Conservation (phyloP, 192 early-diverging fungal genomes). For the Phycomyces blakesleeanus region DNA sequence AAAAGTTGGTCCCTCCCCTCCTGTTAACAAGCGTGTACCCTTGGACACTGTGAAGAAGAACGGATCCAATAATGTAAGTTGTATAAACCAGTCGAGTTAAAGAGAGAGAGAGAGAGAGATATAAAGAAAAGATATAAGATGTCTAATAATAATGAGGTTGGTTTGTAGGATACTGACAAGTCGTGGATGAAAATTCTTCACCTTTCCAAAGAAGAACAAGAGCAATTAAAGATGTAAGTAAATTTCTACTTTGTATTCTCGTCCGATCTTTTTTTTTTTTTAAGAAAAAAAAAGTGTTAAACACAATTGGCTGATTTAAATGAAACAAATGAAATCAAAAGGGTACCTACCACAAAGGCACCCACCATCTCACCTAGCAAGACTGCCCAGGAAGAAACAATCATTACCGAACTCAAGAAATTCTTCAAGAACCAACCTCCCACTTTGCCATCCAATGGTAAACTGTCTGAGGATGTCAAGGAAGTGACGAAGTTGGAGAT, state of each 20-base stretch:
- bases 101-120: too few relatives aligned
- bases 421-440: constrained; percentile 37
- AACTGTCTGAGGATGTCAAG: constrained; percentile 61
- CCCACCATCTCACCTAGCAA: constrained; percentile 13
- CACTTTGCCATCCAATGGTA: constrained; percentile 24
- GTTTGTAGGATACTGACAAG: constrained; percentile 38
- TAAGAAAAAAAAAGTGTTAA: too few relatives aligned
- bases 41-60: neutral
- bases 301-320: neutral
- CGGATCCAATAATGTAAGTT: neutral
- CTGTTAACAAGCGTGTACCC: neutral
- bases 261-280: neutral
- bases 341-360: constrained; percentile 1
- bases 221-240: constrained; percentile 39
- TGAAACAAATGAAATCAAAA: neutral
- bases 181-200: constrained; percentile 62
- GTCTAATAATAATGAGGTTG: neutral
- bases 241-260: neutral
- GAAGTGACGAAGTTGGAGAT: constrained; percentile 84
- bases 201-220: constrained; percentile 55
- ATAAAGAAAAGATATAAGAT: too few relatives aligned
- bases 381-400: constrained; percentile 33
- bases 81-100: too few relatives aligned
- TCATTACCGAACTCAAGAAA: constrained; percentile 54
- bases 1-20: too few relatives aligned